These are phyloP conservation scores for Proliferodiscus dingleyae DNA, from an alignment of 2,329 filamentous ascomycete genomes.

Conservation along the genomic window DNA sequence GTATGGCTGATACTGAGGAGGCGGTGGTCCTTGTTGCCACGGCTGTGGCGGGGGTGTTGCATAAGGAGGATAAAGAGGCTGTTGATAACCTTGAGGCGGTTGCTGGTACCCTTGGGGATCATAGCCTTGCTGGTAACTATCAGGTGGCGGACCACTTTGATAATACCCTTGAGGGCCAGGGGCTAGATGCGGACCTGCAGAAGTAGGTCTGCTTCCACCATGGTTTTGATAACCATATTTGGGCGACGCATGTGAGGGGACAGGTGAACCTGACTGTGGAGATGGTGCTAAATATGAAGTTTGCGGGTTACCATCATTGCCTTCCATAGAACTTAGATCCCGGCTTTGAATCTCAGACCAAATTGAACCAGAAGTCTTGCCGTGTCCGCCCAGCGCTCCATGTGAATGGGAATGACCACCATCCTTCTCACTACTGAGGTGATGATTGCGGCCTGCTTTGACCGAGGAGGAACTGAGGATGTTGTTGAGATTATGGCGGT, in stretches of 20 bases:
- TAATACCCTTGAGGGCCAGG: slow-evolving; percentile 18
- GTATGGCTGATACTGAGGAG: slow-evolving; percentile 6
- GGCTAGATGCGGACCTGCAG: slow-evolving; percentile 23
- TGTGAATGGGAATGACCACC: slow-evolving; percentile 31
- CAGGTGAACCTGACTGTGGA: slow-evolving; percentile 22
- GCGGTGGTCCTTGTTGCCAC: slow-evolving; percentile 6
- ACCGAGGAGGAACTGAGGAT: slow-evolving; percentile 82
- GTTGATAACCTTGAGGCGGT: slow-evolving; percentile 6
- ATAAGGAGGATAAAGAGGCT: slow-evolving; percentile 1
- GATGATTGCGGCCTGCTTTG: slow-evolving; percentile 75
- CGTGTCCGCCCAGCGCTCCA: slow-evolving; percentile 39
- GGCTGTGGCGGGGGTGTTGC: slow-evolving; percentile 1
- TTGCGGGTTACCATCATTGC: slow-evolving; percentile 38
- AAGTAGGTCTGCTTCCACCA: slow-evolving; percentile 18
- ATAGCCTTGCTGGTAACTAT: slow-evolving; percentile 13
- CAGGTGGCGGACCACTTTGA: slow-evolving; percentile 14
- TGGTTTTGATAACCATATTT: slow-evolving; percentile 26
- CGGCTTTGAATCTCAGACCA: slow-evolving; percentile 58
- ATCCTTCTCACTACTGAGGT: slow-evolving; percentile 34
- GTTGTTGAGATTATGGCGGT: slow-evolving; percentile 63
- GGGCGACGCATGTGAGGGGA: slow-evolving; percentile 15
- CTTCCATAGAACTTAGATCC: slow-evolving; percentile 52
- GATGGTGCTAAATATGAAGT: slow-evolving; percentile 19
- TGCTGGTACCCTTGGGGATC: slow-evolving; percentile 7
- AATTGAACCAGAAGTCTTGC: slow-evolving; percentile 53